Conservation (phyloP, 805 yeast species). For the Zygotorulaspora chibaensis region DNA sequence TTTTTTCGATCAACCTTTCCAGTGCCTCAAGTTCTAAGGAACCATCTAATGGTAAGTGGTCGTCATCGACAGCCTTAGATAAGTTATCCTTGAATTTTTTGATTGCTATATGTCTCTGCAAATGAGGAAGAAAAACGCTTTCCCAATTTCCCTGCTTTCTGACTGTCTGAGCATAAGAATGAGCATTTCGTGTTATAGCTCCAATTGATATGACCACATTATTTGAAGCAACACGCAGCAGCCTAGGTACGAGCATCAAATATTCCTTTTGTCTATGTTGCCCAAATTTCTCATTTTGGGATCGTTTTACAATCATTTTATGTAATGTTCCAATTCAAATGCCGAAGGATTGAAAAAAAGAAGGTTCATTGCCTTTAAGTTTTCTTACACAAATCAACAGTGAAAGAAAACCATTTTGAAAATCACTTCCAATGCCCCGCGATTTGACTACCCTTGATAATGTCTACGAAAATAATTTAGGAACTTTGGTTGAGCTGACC, state of each 20-base stretch:
- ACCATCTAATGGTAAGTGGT: not conserved
- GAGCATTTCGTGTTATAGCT: not conserved
- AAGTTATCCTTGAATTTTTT: constrained; percentile 12
- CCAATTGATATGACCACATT: too few species aligned
- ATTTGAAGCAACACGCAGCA: too few species aligned
- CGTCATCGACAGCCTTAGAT: constrained; percentile 3
- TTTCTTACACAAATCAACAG: too few species aligned
- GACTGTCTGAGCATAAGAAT: constrained; percentile 1
- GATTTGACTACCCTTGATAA: constrained; percentile 21
- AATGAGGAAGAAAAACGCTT: constrained; percentile 9
- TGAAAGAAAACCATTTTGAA: not conserved
- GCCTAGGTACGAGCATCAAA: too few species aligned
- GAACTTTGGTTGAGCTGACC: constrained; percentile 22
- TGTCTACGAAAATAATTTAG: constrained; percentile 29
- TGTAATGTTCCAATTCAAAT: too few species aligned
- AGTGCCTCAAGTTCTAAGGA: constrained; percentile 7
- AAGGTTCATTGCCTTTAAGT: not conserved
- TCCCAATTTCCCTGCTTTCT: constrained; percentile 8
- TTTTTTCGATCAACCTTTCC: constrained; percentile 1
- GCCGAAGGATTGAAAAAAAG: not conserved
- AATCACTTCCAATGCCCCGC: constrained; percentile 16
- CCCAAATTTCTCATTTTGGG: too few species aligned
- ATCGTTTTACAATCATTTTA: too few species aligned
- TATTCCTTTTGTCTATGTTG: too few species aligned
- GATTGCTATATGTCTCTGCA: constrained; percentile 9